Conservation (phyloP, 306 rosid genomes). For the Crotalaria pallida region DNA sequence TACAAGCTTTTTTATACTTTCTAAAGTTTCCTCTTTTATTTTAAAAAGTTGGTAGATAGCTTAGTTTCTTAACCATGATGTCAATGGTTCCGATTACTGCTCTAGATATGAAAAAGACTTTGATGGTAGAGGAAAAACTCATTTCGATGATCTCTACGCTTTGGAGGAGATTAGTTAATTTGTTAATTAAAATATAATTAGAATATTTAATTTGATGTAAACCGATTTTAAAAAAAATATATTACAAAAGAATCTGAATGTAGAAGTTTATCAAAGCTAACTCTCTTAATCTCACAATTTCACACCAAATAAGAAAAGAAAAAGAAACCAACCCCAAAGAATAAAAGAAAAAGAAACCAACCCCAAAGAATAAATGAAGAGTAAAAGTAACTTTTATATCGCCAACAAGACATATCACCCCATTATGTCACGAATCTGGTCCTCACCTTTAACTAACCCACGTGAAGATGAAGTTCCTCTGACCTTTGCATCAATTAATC, state of each 20-base stretch:
- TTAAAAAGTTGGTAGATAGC: too few relatives aligned
- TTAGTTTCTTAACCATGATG: too few relatives aligned
- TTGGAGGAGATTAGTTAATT: too few relatives aligned
- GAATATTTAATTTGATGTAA: too few relatives aligned
- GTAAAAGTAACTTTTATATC: background rate
- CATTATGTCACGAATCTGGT: background rate
- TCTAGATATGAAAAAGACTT: too few relatives aligned
- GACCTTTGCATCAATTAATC: background rate
- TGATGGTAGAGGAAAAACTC: too few relatives aligned
- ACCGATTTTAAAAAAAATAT: too few relatives aligned
- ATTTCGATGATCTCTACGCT: too few relatives aligned
- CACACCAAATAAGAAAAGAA: background rate
- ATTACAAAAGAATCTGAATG: too few relatives aligned
- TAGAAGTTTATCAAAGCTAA: background rate
- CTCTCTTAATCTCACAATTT: background rate
- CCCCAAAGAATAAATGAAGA: background rate
- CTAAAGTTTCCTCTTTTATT: too few relatives aligned
- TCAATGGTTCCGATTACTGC: too few relatives aligned
- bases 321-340: background rate
- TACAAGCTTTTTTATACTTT: background rate
- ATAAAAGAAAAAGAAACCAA: background rate
- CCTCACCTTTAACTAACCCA: background rate
- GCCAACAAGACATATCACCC: background rate
- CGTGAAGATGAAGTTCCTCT: background rate
- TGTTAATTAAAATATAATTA: too few relatives aligned